Evolutionary conservation across 2,329 filamentous ascomycete genomes (phyloP).

Genomic region (Magnaporthales sp.): DNA sequence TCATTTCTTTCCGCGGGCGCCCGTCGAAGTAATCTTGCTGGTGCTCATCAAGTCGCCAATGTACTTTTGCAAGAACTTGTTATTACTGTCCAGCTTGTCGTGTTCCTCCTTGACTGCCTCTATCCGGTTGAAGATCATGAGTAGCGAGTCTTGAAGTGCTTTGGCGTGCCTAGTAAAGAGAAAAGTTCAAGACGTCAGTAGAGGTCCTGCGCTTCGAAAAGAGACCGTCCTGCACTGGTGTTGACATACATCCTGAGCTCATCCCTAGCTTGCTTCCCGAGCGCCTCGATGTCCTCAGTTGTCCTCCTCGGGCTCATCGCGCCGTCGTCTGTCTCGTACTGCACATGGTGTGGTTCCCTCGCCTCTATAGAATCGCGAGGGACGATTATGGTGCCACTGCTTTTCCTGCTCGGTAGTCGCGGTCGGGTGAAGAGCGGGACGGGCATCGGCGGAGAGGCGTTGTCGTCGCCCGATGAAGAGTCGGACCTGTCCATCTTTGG

Average conservation of each 20-base stretch:
- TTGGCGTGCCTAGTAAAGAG: constrained; percentile 64
- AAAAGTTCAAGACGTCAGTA: neutral
- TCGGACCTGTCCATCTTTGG: constrained; percentile 20
- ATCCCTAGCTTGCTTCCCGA: constrained; percentile 73
- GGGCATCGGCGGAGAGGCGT: constrained; percentile 28
- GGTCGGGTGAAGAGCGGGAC: constrained; percentile 51
- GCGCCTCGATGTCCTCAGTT: constrained; percentile 80
- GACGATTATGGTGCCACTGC: constrained; percentile 75
- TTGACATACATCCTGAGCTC: constrained; percentile 46
- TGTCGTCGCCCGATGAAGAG: constrained; percentile 23
- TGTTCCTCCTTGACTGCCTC: constrained; percentile 92
- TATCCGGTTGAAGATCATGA: constrained; percentile 86
- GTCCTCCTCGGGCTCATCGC: constrained; percentile 92
- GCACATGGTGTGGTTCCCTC: constrained; percentile 62
- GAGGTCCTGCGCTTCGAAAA: constrained; percentile 8
- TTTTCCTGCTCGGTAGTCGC: constrained; percentile 63
- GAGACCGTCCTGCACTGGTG: neutral
- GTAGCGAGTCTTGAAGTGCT: constrained; percentile 77
- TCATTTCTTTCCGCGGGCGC: constrained; percentile 44
- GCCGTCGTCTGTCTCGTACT: constrained; percentile 80
- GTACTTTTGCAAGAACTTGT: constrained; percentile 96
- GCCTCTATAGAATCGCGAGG: constrained; percentile 62
- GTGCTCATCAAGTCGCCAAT: constrained; percentile 92
- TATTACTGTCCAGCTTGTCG: constrained; percentile 92
- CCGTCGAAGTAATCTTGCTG: constrained; percentile 59